A percentile compares a stretch with the other conserved stretches of the same genome.
These are phyloP conservation scores for Kwoniella mangroviensis DNA, from an alignment of 768 basidiomycete species.

Conservation along the genomic window DNA sequence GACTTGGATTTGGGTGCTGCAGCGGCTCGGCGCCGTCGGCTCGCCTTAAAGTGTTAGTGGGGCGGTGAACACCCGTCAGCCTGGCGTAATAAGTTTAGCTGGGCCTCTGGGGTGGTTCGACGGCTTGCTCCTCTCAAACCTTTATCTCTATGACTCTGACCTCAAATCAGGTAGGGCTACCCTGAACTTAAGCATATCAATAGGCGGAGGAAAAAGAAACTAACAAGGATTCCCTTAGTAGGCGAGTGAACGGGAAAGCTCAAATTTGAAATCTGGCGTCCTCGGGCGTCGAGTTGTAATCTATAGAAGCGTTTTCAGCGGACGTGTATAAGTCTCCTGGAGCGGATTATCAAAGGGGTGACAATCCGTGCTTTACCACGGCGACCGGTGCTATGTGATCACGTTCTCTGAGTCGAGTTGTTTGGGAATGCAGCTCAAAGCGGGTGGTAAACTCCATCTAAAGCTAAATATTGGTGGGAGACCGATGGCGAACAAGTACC, in stretches of 20 bases:
- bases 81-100: constrained; percentile 64
- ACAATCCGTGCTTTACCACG: constrained; percentile 65
- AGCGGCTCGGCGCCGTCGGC: constrained; percentile 65
- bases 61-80: constrained; percentile 42
- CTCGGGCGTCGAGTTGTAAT: constrained; percentile 71
- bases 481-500: constrained; percentile 82
- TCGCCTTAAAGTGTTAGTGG: constrained; percentile 66
- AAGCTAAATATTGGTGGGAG: constrained; percentile 73
- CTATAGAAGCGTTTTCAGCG: constrained; percentile 74
- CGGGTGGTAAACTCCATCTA: constrained; percentile 83
- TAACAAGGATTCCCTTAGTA: constrained; percentile 86
- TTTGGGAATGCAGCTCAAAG: constrained; percentile 84
- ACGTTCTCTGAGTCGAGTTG: constrained; percentile 79
- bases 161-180: constrained; percentile 83
- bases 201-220: constrained; percentile 90
- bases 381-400: constrained; percentile 69
- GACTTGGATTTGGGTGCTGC: constrained; percentile 44
- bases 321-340: constrained; percentile 71
- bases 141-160: constrained; percentile 60
- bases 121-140: constrained; percentile 47
- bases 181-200: constrained; percentile 89
- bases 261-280: constrained; percentile 78
- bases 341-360: constrained; percentile 69
- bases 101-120: constrained; percentile 21
- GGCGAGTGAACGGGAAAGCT: constrained; percentile 82